A percentile compares a stretch with the other conserved stretches of the same genome.
Evolutionary conservation across 768 basidiomycete species (phyloP).

Genomic region (Collybiopsis confluens): DNA sequence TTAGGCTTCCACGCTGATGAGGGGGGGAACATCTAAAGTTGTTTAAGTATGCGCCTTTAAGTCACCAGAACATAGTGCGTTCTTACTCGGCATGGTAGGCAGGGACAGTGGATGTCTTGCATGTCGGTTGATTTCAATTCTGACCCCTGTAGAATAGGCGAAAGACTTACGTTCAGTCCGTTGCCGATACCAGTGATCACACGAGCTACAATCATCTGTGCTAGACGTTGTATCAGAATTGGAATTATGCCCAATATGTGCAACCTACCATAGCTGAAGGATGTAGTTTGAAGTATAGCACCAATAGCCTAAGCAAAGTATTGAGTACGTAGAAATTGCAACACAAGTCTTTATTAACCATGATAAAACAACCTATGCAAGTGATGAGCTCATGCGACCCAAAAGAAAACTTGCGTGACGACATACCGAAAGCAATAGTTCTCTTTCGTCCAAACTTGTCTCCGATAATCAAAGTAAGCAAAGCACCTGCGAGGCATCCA

Average conservation of each 20-base stretch:
- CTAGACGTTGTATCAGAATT: too few relatives aligned
- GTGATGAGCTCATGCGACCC: background rate
- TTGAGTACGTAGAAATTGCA: too few relatives aligned
- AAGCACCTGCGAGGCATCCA: conserved; percentile 59
- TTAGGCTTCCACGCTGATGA: conserved; percentile 52
- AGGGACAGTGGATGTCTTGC: conserved; percentile 60
- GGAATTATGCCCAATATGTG: too few relatives aligned
- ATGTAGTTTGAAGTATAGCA: conserved; percentile 54
- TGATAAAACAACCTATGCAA: conserved; percentile 26
- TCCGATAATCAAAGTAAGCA: conserved; percentile 58
- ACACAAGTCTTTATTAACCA: too few relatives aligned
- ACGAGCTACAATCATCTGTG: conserved; percentile 59
- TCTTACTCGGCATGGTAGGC: conserved; percentile 57
- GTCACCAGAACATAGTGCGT: background rate
- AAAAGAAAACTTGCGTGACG: background rate
- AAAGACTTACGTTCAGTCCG: conserved; percentile 46
- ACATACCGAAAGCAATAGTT: conserved; percentile 55
- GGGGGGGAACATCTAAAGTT: conserved; percentile 43
- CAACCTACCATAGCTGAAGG: conserved; percentile 55
- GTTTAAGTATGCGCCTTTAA: background rate
- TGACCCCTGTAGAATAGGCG: background rate
- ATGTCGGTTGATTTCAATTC: background rate
- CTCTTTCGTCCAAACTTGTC: conserved; percentile 56
- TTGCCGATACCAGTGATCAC: conserved; percentile 63
- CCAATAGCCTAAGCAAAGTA: too few relatives aligned